Conservation (phyloP, 2,329 filamentous ascomycete species). For the Amauroascus niger region DNA sequence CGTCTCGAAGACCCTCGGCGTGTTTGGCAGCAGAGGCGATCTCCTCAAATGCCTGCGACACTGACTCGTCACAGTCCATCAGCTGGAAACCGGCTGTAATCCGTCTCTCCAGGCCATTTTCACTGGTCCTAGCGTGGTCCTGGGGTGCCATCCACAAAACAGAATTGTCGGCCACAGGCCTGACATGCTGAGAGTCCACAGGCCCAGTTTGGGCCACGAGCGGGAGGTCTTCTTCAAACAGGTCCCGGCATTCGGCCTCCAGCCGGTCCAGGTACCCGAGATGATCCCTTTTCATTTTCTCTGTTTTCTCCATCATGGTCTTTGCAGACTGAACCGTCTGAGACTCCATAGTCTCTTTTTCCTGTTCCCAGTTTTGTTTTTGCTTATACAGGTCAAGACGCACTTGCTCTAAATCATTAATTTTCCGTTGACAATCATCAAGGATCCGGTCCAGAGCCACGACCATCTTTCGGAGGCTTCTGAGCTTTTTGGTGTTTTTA, state of each 20-base stretch:
- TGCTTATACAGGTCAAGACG: neutral
- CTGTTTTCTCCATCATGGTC: neutral
- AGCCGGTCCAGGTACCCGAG: neutral
- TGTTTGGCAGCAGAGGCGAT: conserved; percentile 3
- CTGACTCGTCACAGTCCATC: neutral
- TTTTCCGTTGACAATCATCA: neutral
- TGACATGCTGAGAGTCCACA: neutral
- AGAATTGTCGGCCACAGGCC: neutral
- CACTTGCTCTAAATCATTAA: neutral
- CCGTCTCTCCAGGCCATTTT: conserved; percentile 1
- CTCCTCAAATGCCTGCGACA: conserved; percentile 2
- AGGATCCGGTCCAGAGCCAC: neutral
- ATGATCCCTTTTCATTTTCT: neutral
- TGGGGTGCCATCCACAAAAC: neutral
- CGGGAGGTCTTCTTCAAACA: neutral
- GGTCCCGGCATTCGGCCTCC: neutral
- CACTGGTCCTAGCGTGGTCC: neutral
- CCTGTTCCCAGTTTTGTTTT: neutral
- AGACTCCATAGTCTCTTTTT: neutral
- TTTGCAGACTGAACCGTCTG: neutral
- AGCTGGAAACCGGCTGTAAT: neutral
- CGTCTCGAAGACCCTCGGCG: neutral
- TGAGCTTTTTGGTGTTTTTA: conserved; percentile 2
- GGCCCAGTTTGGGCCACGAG: neutral
- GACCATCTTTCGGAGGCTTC: neutral